Conservation (phyloP, 345 rosid genomes). For the Laguncularia racemosa region DNA sequence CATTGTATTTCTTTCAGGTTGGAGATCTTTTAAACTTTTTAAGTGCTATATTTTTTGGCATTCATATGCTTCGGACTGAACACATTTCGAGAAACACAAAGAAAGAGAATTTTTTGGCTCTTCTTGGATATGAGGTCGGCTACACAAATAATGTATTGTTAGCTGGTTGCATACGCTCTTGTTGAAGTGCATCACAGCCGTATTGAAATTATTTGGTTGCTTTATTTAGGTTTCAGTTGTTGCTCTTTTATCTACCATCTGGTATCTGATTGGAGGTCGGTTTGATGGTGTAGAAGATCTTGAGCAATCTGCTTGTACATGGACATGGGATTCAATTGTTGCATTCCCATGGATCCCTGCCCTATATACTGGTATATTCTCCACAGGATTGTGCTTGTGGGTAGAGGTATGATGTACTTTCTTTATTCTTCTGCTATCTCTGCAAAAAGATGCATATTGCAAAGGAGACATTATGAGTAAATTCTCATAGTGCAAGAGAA, state of each 20-base stretch:
- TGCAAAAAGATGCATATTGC: too few species aligned
- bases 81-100: conserved; percentile 44
- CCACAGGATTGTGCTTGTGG: conserved; percentile 54
- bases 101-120: conserved; percentile 37
- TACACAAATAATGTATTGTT: too few species aligned
- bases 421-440: conserved; percentile 1
- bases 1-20: conserved; percentile 21
- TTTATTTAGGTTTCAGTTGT: conserved; percentile 34
- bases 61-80: conserved; percentile 56
- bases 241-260: conserved; percentile 35
- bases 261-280: conserved; percentile 40
- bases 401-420: conserved; percentile 34
- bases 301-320: conserved; percentile 40
- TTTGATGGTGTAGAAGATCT: conserved; percentile 16
- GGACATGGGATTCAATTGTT: conserved; percentile 44
- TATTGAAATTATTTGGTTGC: too few species aligned
- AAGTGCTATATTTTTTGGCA: conserved; percentile 52
- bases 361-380: conserved; percentile 48
- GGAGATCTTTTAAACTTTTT: conserved; percentile 61
- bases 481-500: too few species aligned
- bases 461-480: too few species aligned
- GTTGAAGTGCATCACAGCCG: neutral
- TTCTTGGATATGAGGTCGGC: conserved; percentile 50
- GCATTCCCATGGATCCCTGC: conserved; percentile 64
- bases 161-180: too few species aligned